phyloP scores from a whole-genome alignment of 2,329 filamentous ascomycete species.

The Pseudophaeomoniella oleicola region DNA sequence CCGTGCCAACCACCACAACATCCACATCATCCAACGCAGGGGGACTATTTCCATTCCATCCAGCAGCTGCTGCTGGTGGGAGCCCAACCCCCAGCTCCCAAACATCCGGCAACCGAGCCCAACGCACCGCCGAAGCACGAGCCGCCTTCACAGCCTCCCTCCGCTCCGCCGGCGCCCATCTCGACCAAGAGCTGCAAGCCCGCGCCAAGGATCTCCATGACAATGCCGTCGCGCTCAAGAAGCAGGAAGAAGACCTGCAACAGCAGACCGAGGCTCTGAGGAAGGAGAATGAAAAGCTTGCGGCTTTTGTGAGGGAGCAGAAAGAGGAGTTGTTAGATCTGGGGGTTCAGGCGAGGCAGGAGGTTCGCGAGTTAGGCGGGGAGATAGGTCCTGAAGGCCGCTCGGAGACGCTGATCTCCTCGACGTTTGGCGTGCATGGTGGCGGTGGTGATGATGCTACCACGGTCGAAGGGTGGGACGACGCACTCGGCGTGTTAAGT shows the following conservation, averaged over 20 bases:
- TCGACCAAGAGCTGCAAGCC: slow-evolving; percentile 38
- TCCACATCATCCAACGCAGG: slow-evolving; percentile 2
- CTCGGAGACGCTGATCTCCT: too few relatives aligned
- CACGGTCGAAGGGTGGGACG: neutral
- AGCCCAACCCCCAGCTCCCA: neutral
- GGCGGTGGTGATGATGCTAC: neutral
- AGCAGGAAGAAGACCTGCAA: slow-evolving; percentile 39
- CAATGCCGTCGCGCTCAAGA: slow-evolving; percentile 37
- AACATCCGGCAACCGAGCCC: slow-evolving; percentile 7
- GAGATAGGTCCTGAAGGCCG: too few relatives aligned
- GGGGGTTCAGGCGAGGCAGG: neutral
- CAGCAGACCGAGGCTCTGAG: slow-evolving; percentile 34
- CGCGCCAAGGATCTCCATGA: slow-evolving; percentile 41
- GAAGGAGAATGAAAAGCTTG: slow-evolving; percentile 39
- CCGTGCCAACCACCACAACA: neutral
- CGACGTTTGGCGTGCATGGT: too few relatives aligned
- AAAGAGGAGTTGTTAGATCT: neutral
- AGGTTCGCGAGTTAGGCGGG: neutral
- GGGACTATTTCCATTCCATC: slow-evolving; percentile 1
- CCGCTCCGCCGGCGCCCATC: slow-evolving; percentile 26
- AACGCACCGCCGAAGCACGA: slow-evolving; percentile 26
- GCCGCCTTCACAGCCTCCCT: slow-evolving; percentile 29
- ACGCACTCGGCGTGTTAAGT: neutral
- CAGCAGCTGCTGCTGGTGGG: too few relatives aligned
- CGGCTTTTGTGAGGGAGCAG: slow-evolving; percentile 10